Percentiles rank a stretch among this genome's conserved stretches.
Evolutionary conservation across 768 basidiomycete genomes (phyloP).

Genomic region (Rickenella mellea): DNA sequence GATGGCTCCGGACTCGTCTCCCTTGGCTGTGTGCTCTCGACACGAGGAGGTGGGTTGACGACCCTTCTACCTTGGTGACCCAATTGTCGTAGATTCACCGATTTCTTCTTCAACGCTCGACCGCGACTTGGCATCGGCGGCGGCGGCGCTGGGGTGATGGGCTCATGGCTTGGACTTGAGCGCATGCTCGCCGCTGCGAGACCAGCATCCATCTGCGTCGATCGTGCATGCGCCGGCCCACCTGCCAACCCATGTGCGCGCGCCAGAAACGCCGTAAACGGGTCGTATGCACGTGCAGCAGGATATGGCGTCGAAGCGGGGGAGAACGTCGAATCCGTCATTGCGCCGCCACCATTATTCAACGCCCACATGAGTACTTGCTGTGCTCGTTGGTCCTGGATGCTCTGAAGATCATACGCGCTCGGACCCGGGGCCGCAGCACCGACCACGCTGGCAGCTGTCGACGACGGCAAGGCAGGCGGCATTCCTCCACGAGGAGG

Average conservation of each 20-base stretch:
- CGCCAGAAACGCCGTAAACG: conserved; percentile 59
- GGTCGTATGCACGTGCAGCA: conserved; percentile 40
- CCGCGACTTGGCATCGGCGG: conserved; percentile 36
- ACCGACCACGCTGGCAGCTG: no score
- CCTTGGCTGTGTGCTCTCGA: conserved; percentile 75
- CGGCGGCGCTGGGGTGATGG: conserved; percentile 46
- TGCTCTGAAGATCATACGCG: no score
- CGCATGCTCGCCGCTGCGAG: conserved; percentile 47
- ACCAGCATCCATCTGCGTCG: conserved; percentile 25
- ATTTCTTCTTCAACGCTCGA: conserved; percentile 34
- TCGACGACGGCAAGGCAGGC: conserved; percentile 28
- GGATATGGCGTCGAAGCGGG: conserved; percentile 71
- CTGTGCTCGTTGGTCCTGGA: conserved; percentile 61
- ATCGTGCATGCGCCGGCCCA: conserved; percentile 30
- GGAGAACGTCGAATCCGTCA: conserved; percentile 69
- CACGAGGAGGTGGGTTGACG: conserved; percentile 63
- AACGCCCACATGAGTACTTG: conserved; percentile 77
- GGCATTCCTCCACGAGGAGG: conserved; percentile 15
- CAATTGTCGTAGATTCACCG: conserved; percentile 21
- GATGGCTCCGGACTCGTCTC: conserved; percentile 71
- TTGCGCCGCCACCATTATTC: conserved; percentile 49
- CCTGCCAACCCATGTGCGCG: conserved; percentile 9
- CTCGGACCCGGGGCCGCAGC: no score
- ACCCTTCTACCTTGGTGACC: conserved; percentile 5
- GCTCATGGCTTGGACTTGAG: conserved; percentile 65